Percentiles rank a stretch among this genome's conserved stretches.
These are phyloP conservation scores for Paspalum notatum DNA, from an alignment of 176 grass and related monocot genomes.

Conservation along the genomic window DNA sequence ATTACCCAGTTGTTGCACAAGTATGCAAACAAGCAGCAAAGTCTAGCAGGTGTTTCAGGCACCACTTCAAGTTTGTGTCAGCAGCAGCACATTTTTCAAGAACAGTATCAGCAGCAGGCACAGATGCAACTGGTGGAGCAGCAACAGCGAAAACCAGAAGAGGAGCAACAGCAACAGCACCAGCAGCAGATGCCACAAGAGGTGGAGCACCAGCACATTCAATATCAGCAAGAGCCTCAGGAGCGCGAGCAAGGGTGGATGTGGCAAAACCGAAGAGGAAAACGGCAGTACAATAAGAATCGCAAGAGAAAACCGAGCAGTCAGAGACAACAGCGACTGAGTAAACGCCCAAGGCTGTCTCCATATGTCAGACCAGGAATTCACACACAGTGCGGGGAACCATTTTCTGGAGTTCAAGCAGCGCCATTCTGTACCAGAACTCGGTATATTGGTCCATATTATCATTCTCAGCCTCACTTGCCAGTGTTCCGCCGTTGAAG, in stretches of 20 bases:
- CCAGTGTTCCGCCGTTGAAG: not conserved
- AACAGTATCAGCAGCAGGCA: not conserved
- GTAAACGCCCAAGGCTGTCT: not conserved
- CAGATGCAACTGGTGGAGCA: not conserved
- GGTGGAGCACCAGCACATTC: not conserved
- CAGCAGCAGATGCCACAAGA: not conserved
- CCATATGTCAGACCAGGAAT: conserved; percentile 19
- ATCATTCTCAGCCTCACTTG: not conserved
- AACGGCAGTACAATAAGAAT: not conserved
- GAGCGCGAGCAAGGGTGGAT: not conserved
- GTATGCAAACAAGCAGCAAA: conserved; percentile 38
- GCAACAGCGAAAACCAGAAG: not conserved
- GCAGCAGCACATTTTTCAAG: not conserved
- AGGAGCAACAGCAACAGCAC: not conserved
- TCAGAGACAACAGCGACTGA: not conserved
- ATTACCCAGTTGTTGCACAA: conserved; percentile 44
- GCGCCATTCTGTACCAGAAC: not conserved
- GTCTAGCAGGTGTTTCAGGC: conserved; percentile 7
- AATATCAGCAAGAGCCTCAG: not conserved
- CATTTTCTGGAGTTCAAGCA: conserved; percentile 10
- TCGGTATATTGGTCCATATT: not conserved
- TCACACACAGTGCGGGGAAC: not conserved
- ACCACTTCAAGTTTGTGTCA: not conserved
- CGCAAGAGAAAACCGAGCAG: not conserved
- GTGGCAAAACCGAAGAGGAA: not conserved